Evolutionary conservation across 164 flowering plant genomes (phyloP), one percentile per base, ranked within the genome.

Genomic region (Vitis vinifera): DNA sequence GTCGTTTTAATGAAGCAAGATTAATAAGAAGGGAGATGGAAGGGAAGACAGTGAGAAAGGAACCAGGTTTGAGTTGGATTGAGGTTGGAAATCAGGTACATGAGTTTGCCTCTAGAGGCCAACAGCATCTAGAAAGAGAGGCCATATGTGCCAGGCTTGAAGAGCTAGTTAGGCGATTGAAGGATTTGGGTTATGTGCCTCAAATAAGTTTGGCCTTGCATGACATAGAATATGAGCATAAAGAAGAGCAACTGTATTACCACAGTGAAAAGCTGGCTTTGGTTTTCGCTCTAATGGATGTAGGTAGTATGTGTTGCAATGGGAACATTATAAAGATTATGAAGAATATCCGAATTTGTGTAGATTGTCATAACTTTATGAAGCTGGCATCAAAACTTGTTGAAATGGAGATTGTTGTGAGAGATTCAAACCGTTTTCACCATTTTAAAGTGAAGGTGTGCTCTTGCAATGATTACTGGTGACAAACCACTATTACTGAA

Each of bases 221-320:
- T 62, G 94, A 91, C 59, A 71, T 80, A 31, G 97, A 87, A 71
- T 86, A 85, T 68, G 89, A 87, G 73, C 89, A 88, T 44, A 88
- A 88, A 72, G 87, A 87, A 72, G 87, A 88, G 76, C 87, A 84
- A 62, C 59, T 92, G 67, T 83, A 75, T 72, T 75, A 80, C 72
- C 95, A 92, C 75, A 88, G 97, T 66, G 97, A 92, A 84, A 92
- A 90, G 79, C 77, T 92, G 53, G 95, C 97, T 30, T 77, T 92
- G 80, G 89, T 72, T 1, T 92, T 82, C 83, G 85, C 85, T 14
- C 23, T 85, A 68, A 83, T 85, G 86, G 81, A 69, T 76, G 67
- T 59, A 52, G 70, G 66, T 58, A 63, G 57, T 19, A 55, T 66
- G 17, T 0, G 10, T 59, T 30, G 50, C 61, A 55, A 62, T 49